Conservation (phyloP, 495 filamentous ascomycete species). For the Pyrenula aspistea region DNA sequence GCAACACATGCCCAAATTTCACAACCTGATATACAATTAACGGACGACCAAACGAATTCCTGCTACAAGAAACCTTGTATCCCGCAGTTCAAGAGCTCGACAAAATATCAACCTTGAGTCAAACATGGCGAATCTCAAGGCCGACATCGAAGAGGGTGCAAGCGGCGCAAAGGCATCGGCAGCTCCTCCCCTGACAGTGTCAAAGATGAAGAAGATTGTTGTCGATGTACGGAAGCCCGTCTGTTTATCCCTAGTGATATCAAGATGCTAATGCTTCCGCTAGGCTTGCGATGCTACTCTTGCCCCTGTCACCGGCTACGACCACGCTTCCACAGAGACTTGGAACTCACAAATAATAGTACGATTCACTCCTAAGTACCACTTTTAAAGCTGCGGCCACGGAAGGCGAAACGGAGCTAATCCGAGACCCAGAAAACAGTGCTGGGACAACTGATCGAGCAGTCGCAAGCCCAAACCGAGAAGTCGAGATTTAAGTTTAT, state of each 20-base stretch:
- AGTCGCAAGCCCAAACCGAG: constrained; percentile 18
- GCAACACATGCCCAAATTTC: too few species aligned
- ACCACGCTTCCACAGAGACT: constrained; percentile 61
- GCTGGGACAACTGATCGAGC: neutral
- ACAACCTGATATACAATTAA: too few species aligned
- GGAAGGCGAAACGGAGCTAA: too few species aligned
- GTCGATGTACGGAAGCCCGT: neutral
- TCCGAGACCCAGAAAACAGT: neutral
- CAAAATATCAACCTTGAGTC: too few species aligned
- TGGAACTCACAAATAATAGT: constrained; percentile 95
- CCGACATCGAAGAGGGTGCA: neutral
- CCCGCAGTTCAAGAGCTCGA: too few species aligned
- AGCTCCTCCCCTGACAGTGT: neutral
- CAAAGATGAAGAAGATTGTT: neutral
- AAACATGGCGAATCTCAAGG: neutral
- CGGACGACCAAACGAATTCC: too few species aligned
- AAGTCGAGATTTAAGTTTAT: constrained; percentile 67
- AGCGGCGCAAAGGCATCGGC: neutral
- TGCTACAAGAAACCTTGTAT: too few species aligned
- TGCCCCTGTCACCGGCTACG: constrained; percentile 58
- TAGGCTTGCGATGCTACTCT: constrained; percentile 79
- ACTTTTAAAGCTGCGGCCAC: constrained; percentile 22
- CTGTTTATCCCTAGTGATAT: neutral
- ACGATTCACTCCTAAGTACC: constrained; percentile 29
- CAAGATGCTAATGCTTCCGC: constrained; percentile 1